phyloP scores from a whole-genome alignment of 179 eudicot species.

The Sideroxylon spinosum region DNA sequence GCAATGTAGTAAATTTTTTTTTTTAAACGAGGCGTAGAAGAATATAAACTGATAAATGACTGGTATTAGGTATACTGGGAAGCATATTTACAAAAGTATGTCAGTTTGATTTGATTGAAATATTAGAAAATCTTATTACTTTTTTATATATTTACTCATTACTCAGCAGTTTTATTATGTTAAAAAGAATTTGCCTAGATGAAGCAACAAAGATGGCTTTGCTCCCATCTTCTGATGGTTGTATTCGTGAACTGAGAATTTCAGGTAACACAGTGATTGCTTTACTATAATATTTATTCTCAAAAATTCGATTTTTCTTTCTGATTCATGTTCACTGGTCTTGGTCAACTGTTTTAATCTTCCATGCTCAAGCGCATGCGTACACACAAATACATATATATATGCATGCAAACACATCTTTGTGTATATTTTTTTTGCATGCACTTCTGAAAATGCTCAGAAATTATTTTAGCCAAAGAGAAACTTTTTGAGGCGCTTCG shows the following conservation, averaged over 20 bases:
- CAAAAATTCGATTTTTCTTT: not conserved
- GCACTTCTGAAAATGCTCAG: no score
- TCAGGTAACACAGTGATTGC: slow-evolving; percentile 44
- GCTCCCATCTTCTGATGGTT: slow-evolving; percentile 58
- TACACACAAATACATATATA: not conserved
- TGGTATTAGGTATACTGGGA: slow-evolving; percentile 90
- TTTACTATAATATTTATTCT: not conserved
- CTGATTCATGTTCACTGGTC: not conserved
- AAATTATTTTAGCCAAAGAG: not conserved
- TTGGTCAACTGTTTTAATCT: not conserved
- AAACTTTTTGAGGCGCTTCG: not conserved
- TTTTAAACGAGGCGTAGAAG: slow-evolving; percentile 19
- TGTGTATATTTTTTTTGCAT: not conserved
- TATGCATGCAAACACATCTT: not conserved
- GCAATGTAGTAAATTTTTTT: slow-evolving; percentile 20
- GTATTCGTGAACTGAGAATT: slow-evolving; percentile 52
- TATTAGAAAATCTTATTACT: not conserved
- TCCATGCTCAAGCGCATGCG: not conserved
- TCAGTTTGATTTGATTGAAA: slow-evolving; percentile 10
- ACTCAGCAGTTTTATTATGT: slow-evolving; percentile 22
- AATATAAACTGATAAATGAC: slow-evolving; percentile 31
- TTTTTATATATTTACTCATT: slow-evolving; percentile 1
- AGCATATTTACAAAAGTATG: slow-evolving; percentile 84
- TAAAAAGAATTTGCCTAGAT: slow-evolving; percentile 77
- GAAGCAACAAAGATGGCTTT: slow-evolving; percentile 74